Evolutionary conservation across 208 protist genomes (phyloP), one percentile per base, ranked within the genome.

Genomic region (Trypanosoma melophagium): DNA sequence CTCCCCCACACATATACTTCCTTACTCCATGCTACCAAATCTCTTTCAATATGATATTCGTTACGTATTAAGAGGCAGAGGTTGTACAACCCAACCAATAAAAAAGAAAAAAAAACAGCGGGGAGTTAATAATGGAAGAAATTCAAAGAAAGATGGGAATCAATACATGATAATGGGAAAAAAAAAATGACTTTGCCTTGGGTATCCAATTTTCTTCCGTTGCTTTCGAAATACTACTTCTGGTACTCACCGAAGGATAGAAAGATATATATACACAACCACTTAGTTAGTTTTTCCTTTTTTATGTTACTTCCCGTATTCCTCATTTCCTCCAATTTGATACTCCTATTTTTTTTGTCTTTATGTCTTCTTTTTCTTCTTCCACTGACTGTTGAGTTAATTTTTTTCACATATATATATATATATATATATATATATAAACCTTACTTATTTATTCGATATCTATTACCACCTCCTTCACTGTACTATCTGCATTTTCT

Each of bases 321-420:
- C 5, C 28, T 35, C 28, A 35, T 35, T 35, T 35, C 28, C 5
- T 35, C 28, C n/a, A n/a, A n/a, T n/a, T n/a, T n/a, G n/a, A n/a
- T n/a, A n/a, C n/a, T n/a, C n/a, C n/a, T n/a, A n/a, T 40, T 17
- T 14, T 21, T 44, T 12, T 51, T 76, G 74, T 45, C 80, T 65
- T 17, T 79, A 47, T 9, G 73, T 79, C 13, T 73, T 71, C 62
- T 85, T 77, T 25, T 66, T 25, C 58, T 25, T 69, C 38, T 83
- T 76, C n/a, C 64, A n/a, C n/a, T n/a, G n/a, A n/a, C n/a, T n/a
- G n/a, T n/a, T n/a, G n/a, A n/a, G n/a, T n/a, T n/a, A n/a, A n/a
- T n/a, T n/a, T n/a, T n/a, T n/a, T n/a, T n/a, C n/a, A n/a, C n/a
- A n/a, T n/a, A n/a, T n/a, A n/a, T n/a, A n/a, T n/a, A n/a, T n/a